Evolutionary conservation across 2,329 filamentous ascomycete genomes (phyloP).

Genomic region (Pestalotiopsis sp.): DNA sequence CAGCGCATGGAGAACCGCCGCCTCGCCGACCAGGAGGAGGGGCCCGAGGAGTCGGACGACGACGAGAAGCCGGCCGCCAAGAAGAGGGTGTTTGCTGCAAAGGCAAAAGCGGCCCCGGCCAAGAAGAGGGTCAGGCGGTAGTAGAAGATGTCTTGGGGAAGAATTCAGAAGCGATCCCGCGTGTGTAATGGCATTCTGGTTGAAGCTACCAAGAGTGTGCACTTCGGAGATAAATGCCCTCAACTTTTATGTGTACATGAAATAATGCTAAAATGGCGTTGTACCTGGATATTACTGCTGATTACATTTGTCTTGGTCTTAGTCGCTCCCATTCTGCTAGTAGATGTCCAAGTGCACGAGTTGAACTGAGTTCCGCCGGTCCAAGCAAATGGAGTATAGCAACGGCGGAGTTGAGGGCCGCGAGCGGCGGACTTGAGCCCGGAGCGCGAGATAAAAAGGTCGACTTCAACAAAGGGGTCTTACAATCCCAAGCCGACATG

Average conservation of each 20-base stretch:
- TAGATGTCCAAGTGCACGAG: neutral
- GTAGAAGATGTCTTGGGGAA: neutral
- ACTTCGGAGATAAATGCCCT: no score
- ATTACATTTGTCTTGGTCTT: neutral
- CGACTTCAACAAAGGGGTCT: no score
- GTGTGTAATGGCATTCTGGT: neutral
- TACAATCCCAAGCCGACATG: no score
- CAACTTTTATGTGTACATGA: no score
- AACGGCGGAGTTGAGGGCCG: neutral
- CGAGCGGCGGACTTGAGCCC: neutral
- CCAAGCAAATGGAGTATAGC: neutral
- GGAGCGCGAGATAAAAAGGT: neutral
- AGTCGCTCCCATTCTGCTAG: neutral
- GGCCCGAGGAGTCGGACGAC: conserved; percentile 12
- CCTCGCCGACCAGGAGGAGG: conserved; percentile 13
- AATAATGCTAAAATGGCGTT: no score
- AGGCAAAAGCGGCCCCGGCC: neutral
- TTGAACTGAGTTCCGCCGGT: neutral
- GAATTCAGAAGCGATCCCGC: neutral
- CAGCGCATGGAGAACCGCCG: conserved; percentile 14
- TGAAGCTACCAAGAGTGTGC: neutral
- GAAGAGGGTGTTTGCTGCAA: neutral
- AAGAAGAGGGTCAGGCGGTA: conserved; percentile 12
- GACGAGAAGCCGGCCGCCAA: neutral
- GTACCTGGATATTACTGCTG: no score